Evolutionary conservation across 1,139 yeast genomes (phyloP), one percentile per base, ranked within the genome.

Genomic region (Saccharomyces hybrid): DNA sequence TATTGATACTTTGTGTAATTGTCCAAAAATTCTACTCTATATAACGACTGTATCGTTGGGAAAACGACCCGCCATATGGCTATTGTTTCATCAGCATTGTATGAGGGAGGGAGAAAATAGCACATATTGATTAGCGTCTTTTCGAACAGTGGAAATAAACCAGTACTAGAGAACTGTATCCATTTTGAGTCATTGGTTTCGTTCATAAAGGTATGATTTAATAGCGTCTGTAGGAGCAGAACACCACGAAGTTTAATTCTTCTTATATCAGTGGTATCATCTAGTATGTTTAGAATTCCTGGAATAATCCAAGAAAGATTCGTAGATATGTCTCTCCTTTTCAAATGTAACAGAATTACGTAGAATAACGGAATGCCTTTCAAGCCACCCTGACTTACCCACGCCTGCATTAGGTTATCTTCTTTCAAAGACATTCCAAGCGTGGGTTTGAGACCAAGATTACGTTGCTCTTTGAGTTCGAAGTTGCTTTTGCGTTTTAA

Each of bases 221-320:
- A 44, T 49, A 66, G 55, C 16, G 51, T 53, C 13, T 50, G 49
- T 38, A 67, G 52, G 25, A 68, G 48, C 5, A 54, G 13, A 1
- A 66, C 66, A 23, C 67, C 69, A 26, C 54, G 55, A 16, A 67
- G 46, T 52, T 63, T 63, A 3, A 67, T 57, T 13, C 59, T 56
- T 11, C 51, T 51, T 8, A 65, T 38, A 53, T 66, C 67, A 6
- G 59, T 57, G 1, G 68, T 62, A 51, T 66, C 67, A 50, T 67
- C 71, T 47, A 68, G 46, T 8, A 67, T 50, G 53, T 67, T 67
- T 25, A 67, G 53, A n/a, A 68, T 64, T 4, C 68, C 70, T 4
- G 72, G 71, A 5, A 61, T 62, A n/a, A 68, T 64, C 72, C 72
- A 68, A 61, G 67, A 59, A 28, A 68, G 47, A 54, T 67, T 64